Percentiles rank a stretch among this genome's conserved stretches.
Evolutionary conservation across 768 basidiomycete genomes (phyloP).

Genomic region (Rossbeevera mucosa): DNA sequence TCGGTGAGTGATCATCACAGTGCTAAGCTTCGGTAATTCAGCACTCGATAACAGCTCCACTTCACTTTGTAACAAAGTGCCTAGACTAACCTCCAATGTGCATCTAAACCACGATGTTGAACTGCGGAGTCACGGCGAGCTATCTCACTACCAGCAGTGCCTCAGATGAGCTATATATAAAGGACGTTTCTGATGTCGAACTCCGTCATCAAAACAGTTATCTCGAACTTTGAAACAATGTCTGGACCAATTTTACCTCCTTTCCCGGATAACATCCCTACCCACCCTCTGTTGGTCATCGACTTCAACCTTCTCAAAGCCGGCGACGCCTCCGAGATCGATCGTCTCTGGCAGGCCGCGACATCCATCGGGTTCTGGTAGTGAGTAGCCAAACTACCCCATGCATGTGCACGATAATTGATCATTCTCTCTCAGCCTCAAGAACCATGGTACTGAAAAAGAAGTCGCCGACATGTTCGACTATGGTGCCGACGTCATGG

Average conservation of each 20-base stretch:
- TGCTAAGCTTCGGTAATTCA: too few species aligned
- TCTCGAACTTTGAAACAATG: neutral
- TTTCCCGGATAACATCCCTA: neutral
- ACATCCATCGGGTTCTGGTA: neutral
- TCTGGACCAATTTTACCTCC: neutral
- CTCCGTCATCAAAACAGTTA: neutral
- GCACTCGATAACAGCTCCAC: too few species aligned
- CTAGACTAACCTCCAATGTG: too few species aligned
- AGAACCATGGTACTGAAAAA: neutral
- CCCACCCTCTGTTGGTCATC: neutral
- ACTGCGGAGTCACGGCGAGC: too few species aligned
- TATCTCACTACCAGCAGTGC: too few species aligned
- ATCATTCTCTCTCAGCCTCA: too few species aligned
- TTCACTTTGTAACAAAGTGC: too few species aligned
- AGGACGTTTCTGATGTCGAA: neutral
- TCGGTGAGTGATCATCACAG: too few species aligned
- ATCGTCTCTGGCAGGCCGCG: neutral
- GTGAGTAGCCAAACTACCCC: neutral
- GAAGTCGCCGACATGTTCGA: neutral
- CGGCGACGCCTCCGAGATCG: neutral
- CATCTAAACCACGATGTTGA: too few species aligned
- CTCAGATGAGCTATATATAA: neutral
- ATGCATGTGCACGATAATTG: too few species aligned
- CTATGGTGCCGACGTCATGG: neutral
- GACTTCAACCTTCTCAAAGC: neutral